A percentile compares a stretch with the other conserved stretches of the same genome.
Conservation (phyloP, 2,329 filamentous ascomycete species). For the Aplosporella prunicola region DNA sequence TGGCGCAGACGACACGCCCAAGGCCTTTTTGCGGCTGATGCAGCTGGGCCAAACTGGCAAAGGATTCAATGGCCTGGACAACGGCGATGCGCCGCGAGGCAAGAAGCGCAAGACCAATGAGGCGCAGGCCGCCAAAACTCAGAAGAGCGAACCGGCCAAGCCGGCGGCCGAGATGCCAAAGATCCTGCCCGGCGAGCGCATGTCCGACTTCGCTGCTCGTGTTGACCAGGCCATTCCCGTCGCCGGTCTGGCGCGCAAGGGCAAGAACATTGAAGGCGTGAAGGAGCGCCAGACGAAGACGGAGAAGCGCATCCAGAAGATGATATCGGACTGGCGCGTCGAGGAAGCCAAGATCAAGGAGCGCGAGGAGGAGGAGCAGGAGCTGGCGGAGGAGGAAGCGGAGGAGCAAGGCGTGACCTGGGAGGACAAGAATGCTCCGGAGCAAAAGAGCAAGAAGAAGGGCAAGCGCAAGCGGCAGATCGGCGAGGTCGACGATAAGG, state of each 20-base stretch:
- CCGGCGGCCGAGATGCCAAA: slow-evolving; percentile 40
- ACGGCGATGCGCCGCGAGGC: slow-evolving; percentile 45
- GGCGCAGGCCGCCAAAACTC: slow-evolving; percentile 14
- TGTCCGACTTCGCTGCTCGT: slow-evolving; percentile 71
- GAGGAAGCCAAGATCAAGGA: slow-evolving; percentile 51
- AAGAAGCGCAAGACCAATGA: slow-evolving; percentile 40
- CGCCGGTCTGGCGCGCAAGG: slow-evolving; percentile 51
- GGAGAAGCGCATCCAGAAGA: slow-evolving; percentile 62
- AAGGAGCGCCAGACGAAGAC: slow-evolving; percentile 66
- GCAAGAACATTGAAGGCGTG: slow-evolving; percentile 54
- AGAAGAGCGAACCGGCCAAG: slow-evolving; percentile 15
- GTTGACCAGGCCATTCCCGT: slow-evolving; percentile 81
- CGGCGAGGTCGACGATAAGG: slow-evolving; percentile 42
- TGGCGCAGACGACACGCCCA: slow-evolving; percentile 70
- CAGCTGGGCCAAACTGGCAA: slow-evolving; percentile 55
- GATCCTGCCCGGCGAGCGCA: slow-evolving; percentile 73
- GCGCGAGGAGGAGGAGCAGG: slow-evolving; percentile 67
- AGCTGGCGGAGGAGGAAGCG: slow-evolving; percentile 54
- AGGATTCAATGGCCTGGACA: slow-evolving; percentile 56
- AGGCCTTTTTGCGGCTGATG: slow-evolving; percentile 81
- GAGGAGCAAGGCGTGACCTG: slow-evolving; percentile 54
- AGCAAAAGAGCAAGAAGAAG: slow-evolving; percentile 40
- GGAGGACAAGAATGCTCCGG: slow-evolving; percentile 53
- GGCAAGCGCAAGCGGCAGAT: slow-evolving; percentile 43
- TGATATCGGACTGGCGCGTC: slow-evolving; percentile 50